phyloP scores from a whole-genome alignment of 495 filamentous ascomycete genomes.

The Astrothelium subdiscretum region DNA sequence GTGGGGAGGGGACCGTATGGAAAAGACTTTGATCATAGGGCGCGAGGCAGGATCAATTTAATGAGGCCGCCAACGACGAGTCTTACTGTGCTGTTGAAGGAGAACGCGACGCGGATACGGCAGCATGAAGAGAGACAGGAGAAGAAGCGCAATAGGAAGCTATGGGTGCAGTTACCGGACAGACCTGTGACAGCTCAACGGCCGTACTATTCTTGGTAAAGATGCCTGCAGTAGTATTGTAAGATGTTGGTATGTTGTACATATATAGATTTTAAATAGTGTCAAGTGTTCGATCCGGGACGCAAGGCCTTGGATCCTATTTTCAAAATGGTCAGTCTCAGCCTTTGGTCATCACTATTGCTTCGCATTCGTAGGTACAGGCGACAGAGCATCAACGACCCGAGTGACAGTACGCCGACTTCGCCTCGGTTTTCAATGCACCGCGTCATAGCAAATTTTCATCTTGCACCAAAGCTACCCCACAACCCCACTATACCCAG shows the following conservation, averaged over 20 bases:
- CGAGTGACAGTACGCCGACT: background rate
- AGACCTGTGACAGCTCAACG: conserved; percentile 64
- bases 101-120: conserved; percentile 77
- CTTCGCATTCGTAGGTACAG: too few species aligned
- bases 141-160: conserved; percentile 54
- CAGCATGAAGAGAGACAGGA: conserved; percentile 63
- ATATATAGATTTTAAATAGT: too few species aligned
- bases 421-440: background rate
- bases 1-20: conserved; percentile 63
- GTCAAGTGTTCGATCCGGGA: too few species aligned
- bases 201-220: conserved; percentile 80
- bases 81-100: conserved; percentile 73
- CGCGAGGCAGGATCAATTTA: conserved; percentile 50
- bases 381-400: too few species aligned
- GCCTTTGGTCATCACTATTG: too few species aligned
- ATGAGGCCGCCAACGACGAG: conserved; percentile 59
- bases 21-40: conserved; percentile 47
- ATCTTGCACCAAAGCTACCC: background rate
- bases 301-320: too few species aligned
- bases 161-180: conserved; percentile 81
- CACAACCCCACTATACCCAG: background rate
- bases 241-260: too few species aligned
- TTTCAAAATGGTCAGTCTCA: too few species aligned
- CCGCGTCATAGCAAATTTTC: background rate
- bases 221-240: too few species aligned